Conservation (phyloP, 2,329 filamentous ascomycete species). For the Mariannaea sp. region DNA sequence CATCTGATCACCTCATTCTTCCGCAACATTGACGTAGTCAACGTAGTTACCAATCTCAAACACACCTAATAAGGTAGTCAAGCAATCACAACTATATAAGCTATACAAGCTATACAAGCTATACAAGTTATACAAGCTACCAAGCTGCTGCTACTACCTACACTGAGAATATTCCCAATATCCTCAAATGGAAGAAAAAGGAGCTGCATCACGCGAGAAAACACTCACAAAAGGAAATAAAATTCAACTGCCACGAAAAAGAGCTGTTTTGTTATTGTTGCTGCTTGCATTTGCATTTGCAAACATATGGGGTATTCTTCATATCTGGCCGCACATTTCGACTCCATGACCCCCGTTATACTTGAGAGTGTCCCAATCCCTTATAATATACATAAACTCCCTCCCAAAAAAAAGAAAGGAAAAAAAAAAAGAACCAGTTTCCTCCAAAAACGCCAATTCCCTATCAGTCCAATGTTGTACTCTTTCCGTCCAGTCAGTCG, state of each 20-base stretch:
- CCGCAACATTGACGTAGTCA: not conserved
- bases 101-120: too few relatives aligned
- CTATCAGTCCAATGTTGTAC: constrained; percentile 7
- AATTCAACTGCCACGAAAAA: too few relatives aligned
- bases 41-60: too few relatives aligned
- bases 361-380: constrained; percentile 21
- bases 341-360: constrained; percentile 13
- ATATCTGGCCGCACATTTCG: constrained; percentile 19
- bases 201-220: too few relatives aligned
- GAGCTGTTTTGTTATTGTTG: constrained; percentile 12
- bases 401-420: not conserved
- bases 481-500: constrained; percentile 9
- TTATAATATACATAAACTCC: constrained; percentile 31
- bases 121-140: too few relatives aligned
- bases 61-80: too few relatives aligned
- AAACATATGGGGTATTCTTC: constrained; percentile 28
- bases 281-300: constrained; percentile 27
- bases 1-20: not conserved
- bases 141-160: too few relatives aligned
- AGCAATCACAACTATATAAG: too few relatives aligned
- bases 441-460: not conserved
- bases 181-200: not conserved
- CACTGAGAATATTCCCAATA: too few relatives aligned
- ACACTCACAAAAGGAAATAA: too few relatives aligned
- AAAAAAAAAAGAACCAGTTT: too few relatives aligned